Evolutionary conservation across 1,284 basidiomycete genomes (phyloP).

Genomic region (Acaromyces ingoldii): DNA sequence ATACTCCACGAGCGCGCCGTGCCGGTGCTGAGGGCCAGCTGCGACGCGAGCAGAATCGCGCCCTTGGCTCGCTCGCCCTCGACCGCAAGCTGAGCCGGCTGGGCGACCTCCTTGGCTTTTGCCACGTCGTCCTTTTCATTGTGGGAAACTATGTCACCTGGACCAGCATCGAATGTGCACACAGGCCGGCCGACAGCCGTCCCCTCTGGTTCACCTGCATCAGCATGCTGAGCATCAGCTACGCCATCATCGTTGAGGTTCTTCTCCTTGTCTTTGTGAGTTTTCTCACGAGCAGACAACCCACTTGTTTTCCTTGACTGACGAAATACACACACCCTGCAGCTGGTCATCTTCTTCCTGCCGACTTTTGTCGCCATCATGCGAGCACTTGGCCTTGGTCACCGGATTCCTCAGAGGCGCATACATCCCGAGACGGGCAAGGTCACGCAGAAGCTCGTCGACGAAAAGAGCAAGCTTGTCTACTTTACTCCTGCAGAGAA

Average conservation of each 20-base stretch:
- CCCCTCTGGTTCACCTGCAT: conserved; percentile 34
- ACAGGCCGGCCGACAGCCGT: conserved; percentile 24
- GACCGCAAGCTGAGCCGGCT: conserved; percentile 26
- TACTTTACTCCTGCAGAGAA: conserved; percentile 32
- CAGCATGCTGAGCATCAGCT: conserved; percentile 27
- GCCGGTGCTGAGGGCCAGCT: conserved; percentile 21
- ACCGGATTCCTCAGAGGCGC: conserved; percentile 19
- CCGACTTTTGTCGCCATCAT: conserved; percentile 30
- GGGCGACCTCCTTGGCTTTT: conserved; percentile 29
- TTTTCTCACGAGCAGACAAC: not conserved
- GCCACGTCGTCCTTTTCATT: conserved; percentile 30
- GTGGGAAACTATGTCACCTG: conserved; percentile 41
- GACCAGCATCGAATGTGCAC: conserved; percentile 30
- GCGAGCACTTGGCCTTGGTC: conserved; percentile 26
- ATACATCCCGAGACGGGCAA: conserved; percentile 33
- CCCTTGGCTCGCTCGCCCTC: conserved; percentile 24
- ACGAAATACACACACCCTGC: not conserved
- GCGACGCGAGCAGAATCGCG: conserved; percentile 24
- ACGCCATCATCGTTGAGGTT: conserved; percentile 36
- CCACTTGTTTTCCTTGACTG: not conserved
- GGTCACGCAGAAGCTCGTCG: conserved; percentile 28
- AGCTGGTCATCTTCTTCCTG: conserved; percentile 31
- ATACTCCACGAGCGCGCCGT: conserved; percentile 21
- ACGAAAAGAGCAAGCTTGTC: conserved; percentile 28
- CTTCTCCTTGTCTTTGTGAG: conserved; percentile 23